These are phyloP conservation scores for Inonotus hispidus DNA, from an alignment of 1,284 basidiomycete genomes.

Conservation along the genomic window DNA sequence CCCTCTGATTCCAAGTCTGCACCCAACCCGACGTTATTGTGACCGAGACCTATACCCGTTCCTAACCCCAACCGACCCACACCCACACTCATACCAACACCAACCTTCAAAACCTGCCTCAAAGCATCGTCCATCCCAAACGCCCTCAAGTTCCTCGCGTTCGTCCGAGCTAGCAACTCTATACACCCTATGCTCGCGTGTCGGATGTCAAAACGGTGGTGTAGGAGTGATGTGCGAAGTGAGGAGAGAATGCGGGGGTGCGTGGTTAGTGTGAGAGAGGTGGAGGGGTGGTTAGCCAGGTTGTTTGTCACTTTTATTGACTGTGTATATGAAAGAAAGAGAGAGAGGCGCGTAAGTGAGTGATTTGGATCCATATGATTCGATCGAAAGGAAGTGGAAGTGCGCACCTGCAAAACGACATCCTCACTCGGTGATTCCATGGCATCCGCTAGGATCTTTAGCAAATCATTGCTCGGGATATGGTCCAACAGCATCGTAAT, in stretches of 20 bases:
- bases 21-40: background rate
- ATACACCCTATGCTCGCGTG: conserved; percentile 55
- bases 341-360: too few species aligned
- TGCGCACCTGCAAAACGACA: conserved; percentile 45
- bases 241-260: conserved; percentile 45
- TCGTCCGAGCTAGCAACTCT: conserved; percentile 41
- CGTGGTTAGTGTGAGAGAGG: conserved; percentile 40
- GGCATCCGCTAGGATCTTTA: conserved; percentile 39
- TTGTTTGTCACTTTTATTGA: conserved; percentile 57
- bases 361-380: background rate
- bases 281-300: conserved; percentile 48
- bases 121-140: conserved; percentile 41
- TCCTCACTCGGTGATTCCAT: conserved; percentile 46
- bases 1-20: background rate
- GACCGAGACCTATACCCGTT: too few species aligned
- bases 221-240: conserved; percentile 50
- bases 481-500: conserved; percentile 53
- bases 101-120: conserved; percentile 32
- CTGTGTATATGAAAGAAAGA: conserved; percentile 27
- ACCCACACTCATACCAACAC: conserved; percentile 24
- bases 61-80: too few species aligned
- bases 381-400: background rate
- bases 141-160: conserved; percentile 35
- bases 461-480: conserved; percentile 41
- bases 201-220: conserved; percentile 51